Evolutionary conservation across 1,284 basidiomycete genomes (phyloP), one percentile per base, ranked within the genome.

Genomic region (Ustilago sp.): DNA sequence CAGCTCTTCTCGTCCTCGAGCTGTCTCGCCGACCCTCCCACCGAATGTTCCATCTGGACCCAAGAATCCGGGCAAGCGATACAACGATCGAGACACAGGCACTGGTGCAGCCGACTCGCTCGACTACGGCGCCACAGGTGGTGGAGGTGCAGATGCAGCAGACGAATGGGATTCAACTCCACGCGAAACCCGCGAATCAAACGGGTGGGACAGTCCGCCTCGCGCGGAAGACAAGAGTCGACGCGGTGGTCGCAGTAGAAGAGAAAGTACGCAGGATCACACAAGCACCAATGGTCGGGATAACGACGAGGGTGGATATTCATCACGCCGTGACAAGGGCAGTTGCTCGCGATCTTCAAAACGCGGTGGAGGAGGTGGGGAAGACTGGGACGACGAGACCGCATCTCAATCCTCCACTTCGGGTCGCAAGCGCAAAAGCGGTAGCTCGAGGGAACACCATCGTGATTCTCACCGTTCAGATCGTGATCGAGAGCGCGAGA

Each of bases 41-140:
- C 57, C 73, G 17, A 80, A 82, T 31, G 78, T 80, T 0, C 78
- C 79, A 7, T 76, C 74, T 2, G 81, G 81, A 2, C 81, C 81
- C 1, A 74, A 74, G 50, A 79, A 80, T 45, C 77, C 74, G 2
- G 80, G 75, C 23, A 74, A 74, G 63, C 54, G 82, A 35, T 84
- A 85, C 71, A 84, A 79, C 39, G 84, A 85, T 54, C 77, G 84
- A 9, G 84, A 85, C 31, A 80, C 69, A 11, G 80, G 77, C 6
- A 55, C 70, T 7, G 82, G 82, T n/a, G 72, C 68, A 0, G 78
- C 68, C 13, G 84, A 84, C 32, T 57, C 68, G 19, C 80, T 85
- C 45, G 83, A 85, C 65, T 85, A 85, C 53, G 84, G 84, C 19
- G 79, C 75, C 8, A 63, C 64, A n/a, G 70, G 66, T 7, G 68